Evolutionary conservation across 129 eudicot species (phyloP).

Genomic region (Chrysanthemum makinoi): DNA sequence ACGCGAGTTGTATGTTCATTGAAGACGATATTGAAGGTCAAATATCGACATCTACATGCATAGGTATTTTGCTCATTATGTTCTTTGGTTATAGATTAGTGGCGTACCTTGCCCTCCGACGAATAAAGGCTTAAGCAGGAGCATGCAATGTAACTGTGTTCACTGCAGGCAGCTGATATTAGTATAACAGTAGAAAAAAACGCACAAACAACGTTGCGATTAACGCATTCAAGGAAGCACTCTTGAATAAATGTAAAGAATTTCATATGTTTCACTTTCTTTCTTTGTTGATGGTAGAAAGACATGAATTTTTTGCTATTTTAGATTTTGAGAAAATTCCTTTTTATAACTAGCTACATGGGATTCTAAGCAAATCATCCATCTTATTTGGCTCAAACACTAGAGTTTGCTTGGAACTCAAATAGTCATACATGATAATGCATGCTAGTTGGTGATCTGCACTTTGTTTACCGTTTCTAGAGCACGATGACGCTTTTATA

Average conservation of each 20-base stretch:
- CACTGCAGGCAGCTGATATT: slow-evolving; percentile 1
- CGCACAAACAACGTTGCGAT: slow-evolving; percentile 19
- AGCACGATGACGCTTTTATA: no score
- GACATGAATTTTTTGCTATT: background rate
- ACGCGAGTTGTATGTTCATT: slow-evolving; percentile 57
- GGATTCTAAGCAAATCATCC: no score
- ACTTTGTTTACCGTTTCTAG: no score
- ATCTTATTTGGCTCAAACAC: no score
- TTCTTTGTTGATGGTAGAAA: slow-evolving; percentile 17
- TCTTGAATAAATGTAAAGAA: slow-evolving; percentile 40
- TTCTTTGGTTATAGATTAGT: slow-evolving; percentile 75
- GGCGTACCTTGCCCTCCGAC: slow-evolving; percentile 73
- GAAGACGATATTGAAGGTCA: slow-evolving; percentile 73
- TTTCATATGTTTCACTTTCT: slow-evolving; percentile 24
- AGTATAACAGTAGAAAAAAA: slow-evolving; percentile 24
- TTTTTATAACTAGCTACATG: no score
- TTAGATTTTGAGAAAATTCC: background rate
- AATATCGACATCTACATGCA: slow-evolving; percentile 47
- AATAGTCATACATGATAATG: no score
- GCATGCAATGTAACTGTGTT: slow-evolving; percentile 23
- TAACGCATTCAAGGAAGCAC: slow-evolving; percentile 37
- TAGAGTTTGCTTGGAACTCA: no score
- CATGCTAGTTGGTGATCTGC: no score
- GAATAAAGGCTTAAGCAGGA: slow-evolving; percentile 41
- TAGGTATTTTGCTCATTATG: slow-evolving; percentile 51